A percentile compares a stretch with the other conserved stretches of the same genome.
phyloP scores from a whole-genome alignment of 257 asterid species.

The Solanum paucissectum region DNA sequence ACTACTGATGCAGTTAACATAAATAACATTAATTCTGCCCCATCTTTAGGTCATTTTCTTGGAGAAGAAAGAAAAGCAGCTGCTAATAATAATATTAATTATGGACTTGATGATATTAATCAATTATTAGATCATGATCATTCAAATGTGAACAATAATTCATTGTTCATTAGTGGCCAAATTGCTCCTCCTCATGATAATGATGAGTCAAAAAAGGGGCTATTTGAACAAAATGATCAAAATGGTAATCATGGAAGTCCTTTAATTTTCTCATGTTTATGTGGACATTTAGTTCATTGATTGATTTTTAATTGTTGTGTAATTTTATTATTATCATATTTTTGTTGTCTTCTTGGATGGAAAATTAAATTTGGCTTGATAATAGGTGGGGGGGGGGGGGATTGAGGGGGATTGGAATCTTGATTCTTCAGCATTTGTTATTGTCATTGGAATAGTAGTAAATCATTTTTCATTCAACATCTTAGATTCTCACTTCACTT shows the following conservation, averaged over 20 bases:
- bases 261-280: constrained; percentile 40
- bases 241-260: constrained; percentile 30
- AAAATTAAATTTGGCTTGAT: not conserved
- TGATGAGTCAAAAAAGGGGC: constrained; percentile 17
- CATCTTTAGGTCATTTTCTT: constrained; percentile 64
- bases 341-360: not conserved
- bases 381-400: not conserved
- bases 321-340: not conserved
- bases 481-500: not conserved
- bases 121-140: not conserved
- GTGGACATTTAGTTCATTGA: constrained; percentile 39
- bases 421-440: not conserved
- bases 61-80: constrained; percentile 51
- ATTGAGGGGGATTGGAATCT: not conserved
- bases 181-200: constrained; percentile 34
- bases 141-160: not conserved
- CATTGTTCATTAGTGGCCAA: constrained; percentile 30
- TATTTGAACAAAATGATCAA: constrained; percentile 8
- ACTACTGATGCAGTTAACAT: constrained; percentile 54
- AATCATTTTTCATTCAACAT: not conserved
- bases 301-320: not conserved
- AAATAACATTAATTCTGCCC: constrained; percentile 9
- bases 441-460: not conserved
- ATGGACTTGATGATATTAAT: constrained; percentile 39
- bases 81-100: not conserved